A percentile compares a stretch with the other conserved stretches of the same genome.
Conservation (phyloP, 768 basidiomycete species). For the Serpula lacrymans region DNA sequence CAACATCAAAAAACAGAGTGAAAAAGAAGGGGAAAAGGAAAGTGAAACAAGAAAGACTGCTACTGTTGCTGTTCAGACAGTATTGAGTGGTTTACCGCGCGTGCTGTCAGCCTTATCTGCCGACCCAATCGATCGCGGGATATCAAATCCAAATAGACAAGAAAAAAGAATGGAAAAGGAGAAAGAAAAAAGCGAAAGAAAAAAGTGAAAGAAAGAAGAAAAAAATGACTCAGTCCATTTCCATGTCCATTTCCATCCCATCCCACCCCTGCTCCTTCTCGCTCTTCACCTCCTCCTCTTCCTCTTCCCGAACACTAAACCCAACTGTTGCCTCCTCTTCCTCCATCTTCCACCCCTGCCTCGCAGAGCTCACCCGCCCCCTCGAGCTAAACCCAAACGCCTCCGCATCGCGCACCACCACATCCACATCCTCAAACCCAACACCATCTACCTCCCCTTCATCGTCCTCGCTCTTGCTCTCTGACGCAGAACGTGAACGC, state of each 20-base stretch:
- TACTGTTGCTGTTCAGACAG: too few relatives aligned
- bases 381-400: conserved; percentile 23
- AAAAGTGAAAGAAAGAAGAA: conserved; percentile 2
- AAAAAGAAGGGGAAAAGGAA: too few relatives aligned
- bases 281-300: conserved; percentile 37
- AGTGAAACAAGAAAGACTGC: too few relatives aligned
- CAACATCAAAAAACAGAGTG: too few relatives aligned
- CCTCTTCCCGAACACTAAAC: conserved; percentile 44
- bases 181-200: too few relatives aligned
- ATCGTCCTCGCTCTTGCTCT: conserved; percentile 36
- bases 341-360: conserved; percentile 36
- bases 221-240: conserved; percentile 19
- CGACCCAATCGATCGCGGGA: too few relatives aligned
- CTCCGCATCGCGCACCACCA: conserved; percentile 10
- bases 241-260: conserved; percentile 54
- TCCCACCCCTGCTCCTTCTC: conserved; percentile 31
- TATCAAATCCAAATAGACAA: too few relatives aligned
- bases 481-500: conserved; percentile 23
- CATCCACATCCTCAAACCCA: conserved; percentile 17
- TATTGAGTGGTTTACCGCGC: too few relatives aligned
- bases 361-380: conserved; percentile 20
- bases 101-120: too few relatives aligned
- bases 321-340: conserved; percentile 40
- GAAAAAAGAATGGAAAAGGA: too few relatives aligned
- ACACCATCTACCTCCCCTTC: conserved; percentile 22